phyloP scores from a whole-genome alignment of 805 yeast genomes.

The Candida piceae region DNA sequence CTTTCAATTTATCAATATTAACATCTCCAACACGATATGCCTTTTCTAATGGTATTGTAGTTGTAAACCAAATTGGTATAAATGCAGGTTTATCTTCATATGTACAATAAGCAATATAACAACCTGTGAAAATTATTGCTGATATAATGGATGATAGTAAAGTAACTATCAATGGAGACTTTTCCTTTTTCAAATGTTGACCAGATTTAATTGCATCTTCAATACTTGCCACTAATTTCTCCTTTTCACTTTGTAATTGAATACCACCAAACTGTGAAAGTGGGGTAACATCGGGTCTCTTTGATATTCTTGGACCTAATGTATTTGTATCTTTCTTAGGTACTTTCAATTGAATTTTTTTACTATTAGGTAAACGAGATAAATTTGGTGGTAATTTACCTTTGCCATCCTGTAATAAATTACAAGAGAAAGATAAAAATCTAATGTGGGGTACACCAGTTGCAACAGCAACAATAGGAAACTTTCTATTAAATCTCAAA shows the following conservation, averaged over 20 bases:
- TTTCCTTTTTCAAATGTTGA: slow-evolving; percentile 9
- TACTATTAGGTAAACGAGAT: too few relatives aligned
- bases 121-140: slow-evolving; percentile 17
- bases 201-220: slow-evolving; percentile 14
- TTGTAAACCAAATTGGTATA: slow-evolving; percentile 28
- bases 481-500: too few relatives aligned
- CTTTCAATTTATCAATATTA: slow-evolving; percentile 25
- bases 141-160: slow-evolving; percentile 20
- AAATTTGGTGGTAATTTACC: too few relatives aligned
- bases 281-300: too few relatives aligned
- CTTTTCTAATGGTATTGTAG: slow-evolving; percentile 21
- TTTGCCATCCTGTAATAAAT: too few relatives aligned
- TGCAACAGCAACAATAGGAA: too few relatives aligned
- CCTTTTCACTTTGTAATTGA: not conserved
- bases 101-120: slow-evolving; percentile 27
- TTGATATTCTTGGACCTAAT: too few relatives aligned
- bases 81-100: slow-evolving; percentile 26
- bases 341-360: too few relatives aligned
- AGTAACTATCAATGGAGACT: slow-evolving; percentile 14
- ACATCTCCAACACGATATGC: slow-evolving; percentile 24
- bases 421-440: too few relatives aligned
- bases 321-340: too few relatives aligned
- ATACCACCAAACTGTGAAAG: too few relatives aligned
- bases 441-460: too few relatives aligned
- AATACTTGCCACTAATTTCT: slow-evolving; percentile 7